Evolutionary conservation across 83 land plant species (phyloP), one percentile per base, ranked within the genome.

Genomic region (Diphasiastrum complanatum): DNA sequence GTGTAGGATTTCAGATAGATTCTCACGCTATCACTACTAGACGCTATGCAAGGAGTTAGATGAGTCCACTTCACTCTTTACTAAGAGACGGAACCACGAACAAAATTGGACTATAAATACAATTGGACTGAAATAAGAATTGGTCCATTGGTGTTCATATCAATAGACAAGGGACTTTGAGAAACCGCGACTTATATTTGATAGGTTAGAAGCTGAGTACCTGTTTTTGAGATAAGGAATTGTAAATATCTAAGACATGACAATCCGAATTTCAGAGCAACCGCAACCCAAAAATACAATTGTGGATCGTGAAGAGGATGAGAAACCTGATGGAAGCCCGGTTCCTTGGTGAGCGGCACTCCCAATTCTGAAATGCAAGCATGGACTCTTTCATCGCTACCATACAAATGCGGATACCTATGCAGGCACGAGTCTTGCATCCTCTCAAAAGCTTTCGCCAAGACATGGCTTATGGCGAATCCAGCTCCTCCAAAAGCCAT

Each of bases 401-500:
- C 87, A 33, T 74, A 83, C 61, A 83, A 47, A 63, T 78, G 65
- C 3, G 73, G 58, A 34, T 83, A 83, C 27, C 79, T 61, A 45
- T 52, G 20, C 27, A 83, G 32, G 59, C 87, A 83, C 14, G 69
- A 56, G 51, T 83, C 87, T 33, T 77, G 55, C 14, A 75, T 69
- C 55, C 20, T 20, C 19, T 77, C 78, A 47, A 83, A 54, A 19
- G 65, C 81, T 58, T 32, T 63, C 1, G 85, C 85, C 5, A 83
- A 68, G 1, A 77, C 72, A 27, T 64, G 55, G 45, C 87, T 83
- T 0, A 83, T 61, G 0, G 85, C 84, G 52, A 83, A 71, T 2
- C 87, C 87, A 0, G 75, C 87, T 0, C 84, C 87, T 0, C 87
- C 87, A 38, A 59, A 83, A 26, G 84, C 87, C 87, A 83, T 83